Conservation (phyloP, 495 filamentous ascomycete species). For the Talaromyces adpressus region DNA sequence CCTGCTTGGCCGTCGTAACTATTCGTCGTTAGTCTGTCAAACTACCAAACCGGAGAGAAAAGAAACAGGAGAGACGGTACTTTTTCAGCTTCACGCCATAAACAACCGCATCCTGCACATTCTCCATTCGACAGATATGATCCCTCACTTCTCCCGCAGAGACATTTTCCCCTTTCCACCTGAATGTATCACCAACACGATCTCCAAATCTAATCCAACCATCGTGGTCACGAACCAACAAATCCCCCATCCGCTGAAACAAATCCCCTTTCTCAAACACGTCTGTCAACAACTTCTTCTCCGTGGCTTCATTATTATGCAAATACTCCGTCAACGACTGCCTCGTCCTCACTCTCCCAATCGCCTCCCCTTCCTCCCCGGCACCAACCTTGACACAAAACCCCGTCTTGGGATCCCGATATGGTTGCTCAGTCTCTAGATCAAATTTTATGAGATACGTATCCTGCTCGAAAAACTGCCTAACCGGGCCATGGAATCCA, state of each 20-base stretch:
- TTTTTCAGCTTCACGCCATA: conserved; percentile 40
- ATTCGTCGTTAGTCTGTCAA: neutral
- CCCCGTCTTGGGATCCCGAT: conserved; percentile 61
- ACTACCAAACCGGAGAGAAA: neutral
- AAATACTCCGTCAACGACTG: conserved; percentile 76
- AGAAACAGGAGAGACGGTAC: conserved; percentile 17
- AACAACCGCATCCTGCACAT: conserved; percentile 43
- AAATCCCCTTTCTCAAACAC: conserved; percentile 77
- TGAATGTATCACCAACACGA: conserved; percentile 89
- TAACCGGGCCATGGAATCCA: conserved; percentile 64
- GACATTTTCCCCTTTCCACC: conserved; percentile 94
- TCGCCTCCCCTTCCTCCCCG: conserved; percentile 72
- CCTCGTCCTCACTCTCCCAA: conserved; percentile 58
- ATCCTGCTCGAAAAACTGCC: conserved; percentile 46
- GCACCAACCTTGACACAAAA: conserved; percentile 54
- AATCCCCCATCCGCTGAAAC: conserved; percentile 80
- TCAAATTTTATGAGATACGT: conserved; percentile 63
- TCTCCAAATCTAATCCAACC: conserved; percentile 77
- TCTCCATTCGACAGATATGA: conserved; percentile 38
- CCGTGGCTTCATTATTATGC: conserved; percentile 63
- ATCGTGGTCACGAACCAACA: conserved; percentile 62
- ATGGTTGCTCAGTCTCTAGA: conserved; percentile 60
- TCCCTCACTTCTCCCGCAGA: conserved; percentile 63
- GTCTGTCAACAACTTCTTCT: conserved; percentile 69
- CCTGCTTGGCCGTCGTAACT: conserved; percentile 49